Percentiles rank a stretch among this genome's conserved stretches.
These are phyloP conservation scores for Ammopiptanthus mongolicus DNA, from an alignment of 306 rosid species.

Conservation along the genomic window DNA sequence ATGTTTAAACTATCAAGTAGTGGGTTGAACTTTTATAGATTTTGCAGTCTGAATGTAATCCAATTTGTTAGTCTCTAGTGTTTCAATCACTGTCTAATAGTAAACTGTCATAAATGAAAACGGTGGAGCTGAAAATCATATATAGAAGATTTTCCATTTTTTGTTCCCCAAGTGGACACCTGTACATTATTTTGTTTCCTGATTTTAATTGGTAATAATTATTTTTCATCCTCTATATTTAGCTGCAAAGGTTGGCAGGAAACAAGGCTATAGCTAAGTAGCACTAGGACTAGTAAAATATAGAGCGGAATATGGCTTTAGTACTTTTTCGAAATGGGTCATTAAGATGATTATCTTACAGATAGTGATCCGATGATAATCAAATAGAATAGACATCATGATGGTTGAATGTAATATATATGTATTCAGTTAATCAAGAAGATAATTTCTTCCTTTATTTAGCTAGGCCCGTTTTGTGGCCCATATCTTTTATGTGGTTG, in stretches of 20 bases:
- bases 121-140: conserved; percentile 29
- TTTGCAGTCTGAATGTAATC: conserved; percentile 30
- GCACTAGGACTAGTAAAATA: conserved; percentile 3
- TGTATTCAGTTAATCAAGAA: conserved; percentile 33
- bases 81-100: conserved; percentile 13
- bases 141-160: conserved; percentile 20
- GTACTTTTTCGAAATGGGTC: conserved; percentile 17
- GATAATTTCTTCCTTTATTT: conserved; percentile 34
- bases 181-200: conserved; percentile 18
- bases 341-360: conserved; percentile 21
- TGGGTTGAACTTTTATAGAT: conserved; percentile 30
- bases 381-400: conserved; percentile 32
- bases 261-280: conserved; percentile 17
- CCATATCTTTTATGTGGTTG: conserved; percentile 52
- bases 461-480: conserved; percentile 53
- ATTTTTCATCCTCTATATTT: conserved; percentile 8
- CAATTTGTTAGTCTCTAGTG: conserved; percentile 23
- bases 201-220: conserved; percentile 5
- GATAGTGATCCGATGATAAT: conserved; percentile 41
- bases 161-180: conserved; percentile 31
- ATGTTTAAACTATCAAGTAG: conserved; percentile 25
- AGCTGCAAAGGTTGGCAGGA: conserved; percentile 14
- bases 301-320: conserved; percentile 11
- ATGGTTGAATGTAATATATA: conserved; percentile 38
- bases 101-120: conserved; percentile 27